A percentile compares a stretch with the other conserved stretches of the same genome.
phyloP scores from a whole-genome alignment of 768 basidiomycete genomes.

The Naganishia kalamii region DNA sequence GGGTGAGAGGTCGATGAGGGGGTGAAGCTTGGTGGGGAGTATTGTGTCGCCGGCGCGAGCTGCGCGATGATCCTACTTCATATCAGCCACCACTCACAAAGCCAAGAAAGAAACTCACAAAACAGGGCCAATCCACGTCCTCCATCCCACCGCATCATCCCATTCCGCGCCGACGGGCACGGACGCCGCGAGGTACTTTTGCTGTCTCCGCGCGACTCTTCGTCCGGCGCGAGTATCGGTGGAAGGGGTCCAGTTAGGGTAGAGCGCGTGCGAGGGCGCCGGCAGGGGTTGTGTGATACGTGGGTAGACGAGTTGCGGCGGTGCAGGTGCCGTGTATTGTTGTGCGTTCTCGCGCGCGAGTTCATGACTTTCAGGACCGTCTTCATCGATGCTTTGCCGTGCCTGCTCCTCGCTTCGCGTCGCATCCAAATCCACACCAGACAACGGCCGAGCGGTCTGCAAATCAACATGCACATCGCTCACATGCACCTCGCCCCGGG shows the following conservation, averaged over 20 bases:
- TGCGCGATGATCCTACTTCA: slow-evolving; percentile 36
- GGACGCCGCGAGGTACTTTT: not conserved
- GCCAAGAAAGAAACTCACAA: slow-evolving; percentile 31
- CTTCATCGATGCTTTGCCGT: not conserved
- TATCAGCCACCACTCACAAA: not conserved
- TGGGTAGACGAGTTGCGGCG: slow-evolving; percentile 21
- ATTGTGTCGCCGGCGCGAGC: slow-evolving; percentile 28
- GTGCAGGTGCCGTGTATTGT: not conserved
- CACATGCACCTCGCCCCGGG: too few relatives aligned
- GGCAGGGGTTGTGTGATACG: slow-evolving; percentile 33
- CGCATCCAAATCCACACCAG: too few relatives aligned
- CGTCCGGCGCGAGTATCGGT: not conserved
- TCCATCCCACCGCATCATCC: slow-evolving; percentile 26
- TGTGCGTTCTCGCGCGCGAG: not conserved
- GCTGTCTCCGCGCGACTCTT: not conserved
- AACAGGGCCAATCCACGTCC: slow-evolving; percentile 44
- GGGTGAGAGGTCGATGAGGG: not conserved
- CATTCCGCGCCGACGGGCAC: slow-evolving; percentile 30
- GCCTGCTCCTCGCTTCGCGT: too few relatives aligned
- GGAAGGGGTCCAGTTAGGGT: slow-evolving; percentile 40
- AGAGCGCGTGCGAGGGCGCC: slow-evolving; percentile 26
- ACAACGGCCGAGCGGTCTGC: too few relatives aligned
- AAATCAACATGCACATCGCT: too few relatives aligned
- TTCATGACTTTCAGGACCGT: not conserved
- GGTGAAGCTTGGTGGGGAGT: slow-evolving; percentile 27